Conservation (phyloP, 2,329 filamentous ascomycete species). For the Fonsecaea pedrosoi region DNA sequence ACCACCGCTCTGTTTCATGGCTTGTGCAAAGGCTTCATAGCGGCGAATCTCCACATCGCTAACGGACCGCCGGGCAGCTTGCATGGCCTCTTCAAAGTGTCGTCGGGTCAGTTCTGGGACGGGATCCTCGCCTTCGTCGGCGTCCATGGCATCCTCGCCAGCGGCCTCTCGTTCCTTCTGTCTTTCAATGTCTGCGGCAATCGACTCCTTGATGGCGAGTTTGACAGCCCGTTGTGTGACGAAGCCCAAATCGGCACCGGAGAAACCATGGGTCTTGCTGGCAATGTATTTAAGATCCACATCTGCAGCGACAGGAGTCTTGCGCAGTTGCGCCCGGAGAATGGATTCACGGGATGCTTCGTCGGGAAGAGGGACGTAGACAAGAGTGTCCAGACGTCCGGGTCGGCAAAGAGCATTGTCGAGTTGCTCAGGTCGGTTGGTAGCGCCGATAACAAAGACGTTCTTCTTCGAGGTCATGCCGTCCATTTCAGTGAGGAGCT, state of each 20-base stretch:
- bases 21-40: constrained; percentile 97
- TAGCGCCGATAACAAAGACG: constrained; percentile 98
- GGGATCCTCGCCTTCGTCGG: constrained; percentile 80
- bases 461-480: constrained; percentile 99
- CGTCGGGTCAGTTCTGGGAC: constrained; percentile 94
- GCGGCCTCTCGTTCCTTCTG: constrained; percentile 86
- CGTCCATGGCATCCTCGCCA: constrained; percentile 81
- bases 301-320: constrained; percentile 89
- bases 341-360: constrained; percentile 88
- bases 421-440: constrained; percentile 97
- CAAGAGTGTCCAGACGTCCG: constrained; percentile 96
- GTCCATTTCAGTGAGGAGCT: constrained; percentile 99
- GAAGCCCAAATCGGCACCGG: constrained; percentile 98
- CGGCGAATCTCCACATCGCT: constrained; percentile 96
- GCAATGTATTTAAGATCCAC: constrained; percentile 92
- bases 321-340: constrained; percentile 93
- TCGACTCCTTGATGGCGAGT: constrained; percentile 98
- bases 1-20: constrained; percentile 97
- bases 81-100: constrained; percentile 99
- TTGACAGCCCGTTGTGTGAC: constrained; percentile 99
- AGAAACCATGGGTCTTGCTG: constrained; percentile 97
- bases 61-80: constrained; percentile 89
- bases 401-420: constrained; percentile 98
- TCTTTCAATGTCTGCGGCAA: constrained; percentile 85
- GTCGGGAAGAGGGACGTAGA: constrained; percentile 96